Base-by-base conservation (phyloP, 1,139 yeast genomes). In the Pichia cactophila region DNA sequence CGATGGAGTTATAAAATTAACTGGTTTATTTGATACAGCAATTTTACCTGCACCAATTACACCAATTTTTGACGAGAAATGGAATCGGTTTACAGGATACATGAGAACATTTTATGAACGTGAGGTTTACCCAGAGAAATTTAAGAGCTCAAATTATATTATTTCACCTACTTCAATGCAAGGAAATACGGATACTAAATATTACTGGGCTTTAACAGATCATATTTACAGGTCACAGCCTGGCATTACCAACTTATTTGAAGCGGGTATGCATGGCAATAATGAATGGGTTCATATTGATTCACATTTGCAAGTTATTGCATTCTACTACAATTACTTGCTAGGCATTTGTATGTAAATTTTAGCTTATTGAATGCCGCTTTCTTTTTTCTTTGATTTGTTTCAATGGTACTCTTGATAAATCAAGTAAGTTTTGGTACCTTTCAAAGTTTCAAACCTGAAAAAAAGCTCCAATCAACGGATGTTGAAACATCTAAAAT, bases 111-210 rank as follows among this genome's bases (percentile, higher is more conserved):
- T 76, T 52, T 77, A 71, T 55, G 81, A 77, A 58, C 74, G 75
- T 26, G 60, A 75, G 51, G 60, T 70, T 10, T 66, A 59, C 48
- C 73, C 74, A 0, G 70, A 65, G 66, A 29, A 71, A 66, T 70
- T 75, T 33, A 62, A 65, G 50, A 75, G 73, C 54, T 74, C 28
- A 14, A 26, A 35, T 7, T 54, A 53, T 20, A 70, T 83, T 44
- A 71, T 80, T 26, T 69, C 89, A 2, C 94, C 95, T 8, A 70
- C 78, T 12, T 62, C 86, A 47, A 77, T 84, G 76, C 75, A 87
- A 8, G 95, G 86, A 14, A 87, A 87, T 65, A 87, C 96, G 1
- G 96, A 88, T 64, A 87, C 96, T 9, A 76, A 77, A 59, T 75
- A 77, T 61, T 87, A 84, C 68, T 86, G 94, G 90, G 68, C 73